Conservation (phyloP, 306 rosid genomes). For the Begonia fuchsioides region DNA sequence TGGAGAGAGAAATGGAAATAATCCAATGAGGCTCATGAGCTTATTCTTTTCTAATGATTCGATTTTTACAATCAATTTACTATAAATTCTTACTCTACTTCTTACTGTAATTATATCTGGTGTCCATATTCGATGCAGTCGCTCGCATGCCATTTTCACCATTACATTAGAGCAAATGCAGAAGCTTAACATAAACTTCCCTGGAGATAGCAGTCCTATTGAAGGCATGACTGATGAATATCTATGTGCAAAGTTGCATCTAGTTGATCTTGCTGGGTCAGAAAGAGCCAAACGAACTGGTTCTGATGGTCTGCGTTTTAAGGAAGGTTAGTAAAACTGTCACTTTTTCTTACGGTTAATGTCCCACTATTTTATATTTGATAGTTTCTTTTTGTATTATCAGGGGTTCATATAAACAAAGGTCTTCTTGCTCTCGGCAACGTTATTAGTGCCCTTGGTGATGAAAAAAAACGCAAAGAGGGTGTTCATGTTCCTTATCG, state of each 20-base stretch:
- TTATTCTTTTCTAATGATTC: too few relatives aligned
- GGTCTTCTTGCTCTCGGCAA: slow-evolving; percentile 99
- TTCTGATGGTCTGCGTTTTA: slow-evolving; percentile 94
- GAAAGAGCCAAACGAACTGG: slow-evolving; percentile 99
- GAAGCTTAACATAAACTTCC: slow-evolving; percentile 30
- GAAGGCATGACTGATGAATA: slow-evolving; percentile 69
- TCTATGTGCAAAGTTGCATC: slow-evolving; percentile 89
- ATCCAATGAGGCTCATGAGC: too few relatives aligned
- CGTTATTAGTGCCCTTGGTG: slow-evolving; percentile 99
- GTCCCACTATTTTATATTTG: neutral
- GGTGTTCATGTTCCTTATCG: slow-evolving; percentile 93
- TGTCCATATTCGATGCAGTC: slow-evolving; percentile 24
- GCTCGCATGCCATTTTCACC: slow-evolving; percentile 99
- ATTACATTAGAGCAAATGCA: slow-evolving; percentile 97
- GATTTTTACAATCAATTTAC: too few relatives aligned
- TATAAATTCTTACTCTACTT: slow-evolving; percentile 1
- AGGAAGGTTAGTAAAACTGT: slow-evolving; percentile 55
- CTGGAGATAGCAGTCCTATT: slow-evolving; percentile 27
- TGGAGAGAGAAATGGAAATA: too few relatives aligned
- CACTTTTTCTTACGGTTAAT: slow-evolving; percentile 2
- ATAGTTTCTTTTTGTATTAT: slow-evolving; percentile 5
- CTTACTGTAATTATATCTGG: neutral
- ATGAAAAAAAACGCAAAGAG: slow-evolving; percentile 98
- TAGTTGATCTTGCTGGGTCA: slow-evolving; percentile 99
- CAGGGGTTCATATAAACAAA: slow-evolving; percentile 96